Base-by-base conservation (phyloP, 2,329 filamentous ascomycete species). In the Penicillium occitanis region DNA sequence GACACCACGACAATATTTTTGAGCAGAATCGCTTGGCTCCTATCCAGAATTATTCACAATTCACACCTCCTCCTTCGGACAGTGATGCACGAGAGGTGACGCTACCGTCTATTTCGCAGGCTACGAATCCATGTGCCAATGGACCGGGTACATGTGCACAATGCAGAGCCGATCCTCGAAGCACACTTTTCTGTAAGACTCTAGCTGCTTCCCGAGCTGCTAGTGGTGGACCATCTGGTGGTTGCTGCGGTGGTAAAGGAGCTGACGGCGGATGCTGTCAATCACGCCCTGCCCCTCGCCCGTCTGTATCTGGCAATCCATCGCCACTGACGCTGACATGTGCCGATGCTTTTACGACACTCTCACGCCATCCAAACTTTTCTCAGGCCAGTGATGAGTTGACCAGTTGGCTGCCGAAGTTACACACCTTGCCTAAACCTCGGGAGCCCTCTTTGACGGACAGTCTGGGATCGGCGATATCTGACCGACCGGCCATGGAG, bases 161-260 rank as follows among this genome's bases (percentile, higher is more conserved):
- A 78, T 95, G 91, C 74, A 84, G 90, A 67, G 83, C 87, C 1
- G 91, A 94, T 74, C 91, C 91, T 19, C 89, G 90, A 74, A 92
- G 91, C 2, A 91, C 90, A 1, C 86, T 93, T 44, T 95, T 95
- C 81, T 95, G 91, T 78, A 90, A 91, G 68, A 90, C 91, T 11
- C 86, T 94, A 62, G 90, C 91, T 28, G 91, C 91, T 68, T 89
- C 76, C 66, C 80, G 76, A 66, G 73, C 77, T 67, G 73, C 73
- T 63, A 75, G 72, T 68, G 75, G 72, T 68, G 74, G 72, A 67
- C 73, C 79, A 59, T 82, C 84, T 19, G 87, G 87, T 48, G 61
- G 64, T 60, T 91, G 90, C 76, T 87, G 86, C 71, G 87, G 88
- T 51, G 87, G 88, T 55, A 86, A 85, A 66, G 82, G 82, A 48